Evolutionary conservation across 345 rosid species (phyloP).

Genomic region (Bretschneidera sinensis): DNA sequence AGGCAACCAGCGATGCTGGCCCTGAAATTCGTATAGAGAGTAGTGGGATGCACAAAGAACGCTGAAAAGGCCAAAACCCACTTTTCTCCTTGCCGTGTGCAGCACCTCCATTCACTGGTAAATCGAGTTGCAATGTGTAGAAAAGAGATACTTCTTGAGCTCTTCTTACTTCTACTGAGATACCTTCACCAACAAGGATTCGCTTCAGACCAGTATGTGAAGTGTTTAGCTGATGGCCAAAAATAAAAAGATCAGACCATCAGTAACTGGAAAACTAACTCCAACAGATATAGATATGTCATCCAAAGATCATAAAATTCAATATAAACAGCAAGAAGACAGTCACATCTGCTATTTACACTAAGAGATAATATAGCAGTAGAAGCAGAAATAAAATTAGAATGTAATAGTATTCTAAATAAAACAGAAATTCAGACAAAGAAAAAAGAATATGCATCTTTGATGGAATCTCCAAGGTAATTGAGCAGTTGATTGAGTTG

Average conservation of each 20-base stretch:
- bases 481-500: not conserved
- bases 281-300: not conserved
- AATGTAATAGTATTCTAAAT: no score
- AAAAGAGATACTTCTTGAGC: conserved; percentile 56
- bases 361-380: not conserved
- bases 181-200: conserved; percentile 62
- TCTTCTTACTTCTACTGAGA: conserved; percentile 45
- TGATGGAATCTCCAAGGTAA: no score
- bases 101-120: conserved; percentile 19
- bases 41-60: conserved; percentile 36
- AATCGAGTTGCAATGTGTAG: conserved; percentile 33
- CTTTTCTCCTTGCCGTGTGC: conserved; percentile 13
- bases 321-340: not conserved
- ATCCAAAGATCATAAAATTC: not conserved
- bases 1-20: conserved; percentile 55
- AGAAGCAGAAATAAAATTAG: not conserved
- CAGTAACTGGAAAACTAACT: not conserved
- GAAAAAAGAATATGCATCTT: not conserved
- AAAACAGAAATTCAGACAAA: not conserved
- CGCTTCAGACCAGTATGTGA: conserved; percentile 46
- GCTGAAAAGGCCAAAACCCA: conserved; percentile 24
- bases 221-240: conserved; percentile 44
- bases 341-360: not conserved
- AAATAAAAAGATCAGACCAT: conserved; percentile 2
- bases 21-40: conserved; percentile 51